A percentile compares a stretch with the other conserved stretches of the same genome.
These are phyloP conservation scores for Lasiodiplodia hormozganensis DNA, from an alignment of 2,329 filamentous ascomycete genomes.

Conservation along the genomic window DNA sequence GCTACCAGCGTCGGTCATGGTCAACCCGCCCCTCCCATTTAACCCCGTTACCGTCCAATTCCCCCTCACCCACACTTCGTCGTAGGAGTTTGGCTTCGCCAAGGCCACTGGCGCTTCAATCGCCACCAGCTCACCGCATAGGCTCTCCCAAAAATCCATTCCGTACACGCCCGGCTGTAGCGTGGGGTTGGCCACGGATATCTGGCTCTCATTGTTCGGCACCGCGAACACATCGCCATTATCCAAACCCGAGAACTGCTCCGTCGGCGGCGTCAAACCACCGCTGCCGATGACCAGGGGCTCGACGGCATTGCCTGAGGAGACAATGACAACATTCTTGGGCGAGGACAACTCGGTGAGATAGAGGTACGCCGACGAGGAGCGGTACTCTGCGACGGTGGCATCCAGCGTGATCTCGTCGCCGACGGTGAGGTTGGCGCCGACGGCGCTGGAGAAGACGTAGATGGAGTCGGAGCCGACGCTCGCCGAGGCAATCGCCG, in stretches of 20 bases:
- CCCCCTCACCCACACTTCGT: conserved; percentile 73
- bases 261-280: conserved; percentile 61
- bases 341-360: conserved; percentile 69
- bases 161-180: conserved; percentile 69
- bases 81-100: conserved; percentile 67
- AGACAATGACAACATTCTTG: conserved; percentile 60
- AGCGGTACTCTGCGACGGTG: conserved; percentile 66
- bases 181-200: conserved; percentile 66
- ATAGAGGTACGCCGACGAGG: conserved; percentile 63
- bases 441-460: conserved; percentile 63
- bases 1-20: conserved; percentile 63
- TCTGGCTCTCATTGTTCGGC: conserved; percentile 66
- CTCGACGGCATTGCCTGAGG: conserved; percentile 60
- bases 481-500: conserved; percentile 63
- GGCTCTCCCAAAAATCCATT: conserved; percentile 76
- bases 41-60: conserved; percentile 68
- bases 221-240: conserved; percentile 69
- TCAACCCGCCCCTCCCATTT: conserved; percentile 70
- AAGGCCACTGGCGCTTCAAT: conserved; percentile 64
- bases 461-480: conserved; percentile 69
- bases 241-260: conserved; percentile 68
- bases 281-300: conserved; percentile 68
- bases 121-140: conserved; percentile 72
- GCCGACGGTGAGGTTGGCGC: conserved; percentile 63
- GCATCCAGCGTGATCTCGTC: conserved; percentile 68